Conservation (phyloP, 2,329 filamentous ascomycete species). For the Apiospora koreana region DNA sequence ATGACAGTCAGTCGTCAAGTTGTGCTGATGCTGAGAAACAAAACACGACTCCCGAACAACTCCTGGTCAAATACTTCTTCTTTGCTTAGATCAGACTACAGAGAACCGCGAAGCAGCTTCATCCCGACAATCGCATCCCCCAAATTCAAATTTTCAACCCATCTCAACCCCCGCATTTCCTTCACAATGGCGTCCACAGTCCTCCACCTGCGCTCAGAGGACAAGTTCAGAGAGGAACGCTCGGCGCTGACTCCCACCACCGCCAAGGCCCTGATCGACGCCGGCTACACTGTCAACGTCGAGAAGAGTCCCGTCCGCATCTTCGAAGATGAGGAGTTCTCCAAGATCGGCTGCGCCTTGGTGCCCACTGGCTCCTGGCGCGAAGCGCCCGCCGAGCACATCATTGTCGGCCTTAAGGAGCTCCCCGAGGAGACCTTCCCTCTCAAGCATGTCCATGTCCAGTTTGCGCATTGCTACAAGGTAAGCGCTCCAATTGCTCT, state of each 20-base stretch:
- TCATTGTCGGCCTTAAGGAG: constrained; percentile 79
- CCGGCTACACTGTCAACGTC: constrained; percentile 68
- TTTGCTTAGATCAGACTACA: background rate
- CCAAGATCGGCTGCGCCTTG: constrained; percentile 63
- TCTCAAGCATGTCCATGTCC: constrained; percentile 71
- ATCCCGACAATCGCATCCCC: background rate
- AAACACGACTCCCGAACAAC: background rate
- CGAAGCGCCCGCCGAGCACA: constrained; percentile 65
- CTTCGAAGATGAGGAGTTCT: constrained; percentile 62
- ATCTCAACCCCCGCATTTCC: background rate
- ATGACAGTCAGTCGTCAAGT: background rate
- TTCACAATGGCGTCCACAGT: constrained; percentile 34
- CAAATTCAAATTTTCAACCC: background rate
- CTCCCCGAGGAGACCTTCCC: constrained; percentile 71
- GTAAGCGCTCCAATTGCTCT: constrained; percentile 17
- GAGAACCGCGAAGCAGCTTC: background rate
- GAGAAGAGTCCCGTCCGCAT: constrained; percentile 70
- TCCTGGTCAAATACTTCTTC: background rate
- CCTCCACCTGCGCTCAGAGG: constrained; percentile 59
- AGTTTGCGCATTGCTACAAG: constrained; percentile 78
- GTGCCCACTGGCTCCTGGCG: constrained; percentile 69
- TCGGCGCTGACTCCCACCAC: constrained; percentile 44
- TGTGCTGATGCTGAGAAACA: background rate
- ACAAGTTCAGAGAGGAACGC: constrained; percentile 59
- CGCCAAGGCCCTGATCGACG: constrained; percentile 64